Conservation (phyloP, 2,329 filamentous ascomycete species). For the Golovinomyces cichoracearum region DNA sequence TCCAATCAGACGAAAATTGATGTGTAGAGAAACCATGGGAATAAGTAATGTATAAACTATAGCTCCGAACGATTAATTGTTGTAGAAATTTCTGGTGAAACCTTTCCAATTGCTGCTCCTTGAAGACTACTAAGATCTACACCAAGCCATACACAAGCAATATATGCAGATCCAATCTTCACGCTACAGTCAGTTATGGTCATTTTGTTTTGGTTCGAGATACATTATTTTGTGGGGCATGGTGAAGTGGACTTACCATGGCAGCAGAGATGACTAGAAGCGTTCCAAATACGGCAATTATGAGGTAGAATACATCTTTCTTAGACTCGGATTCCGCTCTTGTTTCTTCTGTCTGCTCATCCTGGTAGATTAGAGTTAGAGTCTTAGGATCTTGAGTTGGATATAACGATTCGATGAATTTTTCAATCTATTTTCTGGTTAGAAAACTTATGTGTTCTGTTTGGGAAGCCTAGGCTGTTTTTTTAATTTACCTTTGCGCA, state of each 20-base stretch:
- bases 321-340: constrained; percentile 30
- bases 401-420: constrained; percentile 86
- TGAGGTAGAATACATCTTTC: constrained; percentile 33
- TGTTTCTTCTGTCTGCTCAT: constrained; percentile 16
- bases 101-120: background rate
- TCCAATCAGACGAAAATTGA: no score
- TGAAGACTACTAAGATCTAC: background rate
- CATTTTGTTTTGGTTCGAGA: no score
- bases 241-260: constrained; percentile 37
- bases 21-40: no score
- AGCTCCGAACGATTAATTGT: background rate
- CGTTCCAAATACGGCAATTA: constrained; percentile 38
- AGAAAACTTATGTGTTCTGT: constrained; percentile 3
- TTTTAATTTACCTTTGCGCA: constrained; percentile 70
- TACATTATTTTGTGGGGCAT: background rate
- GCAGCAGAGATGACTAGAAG: constrained; percentile 42
- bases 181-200: constrained; percentile 6
- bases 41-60: no score
- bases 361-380: constrained; percentile 19
- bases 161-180: constrained; percentile 53
- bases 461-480: no score
- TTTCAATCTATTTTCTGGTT: constrained; percentile 55
- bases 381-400: constrained; percentile 52
- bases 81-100: background rate
- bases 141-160: constrained; percentile 63